Evolutionary conservation across 2,329 filamentous ascomycete genomes (phyloP).

Genomic region (Amauroascus niger): DNA sequence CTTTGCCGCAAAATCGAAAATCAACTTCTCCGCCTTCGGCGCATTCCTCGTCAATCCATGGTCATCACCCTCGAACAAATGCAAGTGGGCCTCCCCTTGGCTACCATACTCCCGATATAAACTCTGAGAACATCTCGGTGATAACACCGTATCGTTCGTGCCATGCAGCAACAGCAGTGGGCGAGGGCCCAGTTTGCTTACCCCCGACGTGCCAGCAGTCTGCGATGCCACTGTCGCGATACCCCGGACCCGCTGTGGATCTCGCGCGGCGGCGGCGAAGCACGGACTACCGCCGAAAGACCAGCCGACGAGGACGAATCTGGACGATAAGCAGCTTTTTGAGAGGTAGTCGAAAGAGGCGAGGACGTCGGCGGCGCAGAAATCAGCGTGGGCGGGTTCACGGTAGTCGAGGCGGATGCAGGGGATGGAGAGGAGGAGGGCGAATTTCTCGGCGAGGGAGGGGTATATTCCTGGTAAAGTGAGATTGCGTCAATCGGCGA

Average conservation of each 20-base stretch:
- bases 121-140: slow-evolving; percentile 27
- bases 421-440: slow-evolving; percentile 31
- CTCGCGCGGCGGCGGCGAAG: slow-evolving; percentile 29
- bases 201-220: slow-evolving; percentile 30
- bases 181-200: slow-evolving; percentile 25
- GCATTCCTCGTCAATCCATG: slow-evolving; percentile 35
- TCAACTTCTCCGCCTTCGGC: slow-evolving; percentile 30
- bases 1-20: slow-evolving; percentile 32
- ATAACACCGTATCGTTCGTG: slow-evolving; percentile 31
- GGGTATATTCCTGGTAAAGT: slow-evolving; percentile 30
- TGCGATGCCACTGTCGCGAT: slow-evolving; percentile 36
- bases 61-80: slow-evolving; percentile 36
- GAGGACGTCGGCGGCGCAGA: slow-evolving; percentile 31
- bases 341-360: slow-evolving; percentile 32
- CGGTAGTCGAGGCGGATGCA: slow-evolving; percentile 37
- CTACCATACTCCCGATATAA: slow-evolving; percentile 32
- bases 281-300: slow-evolving; percentile 37
- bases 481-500: neutral
- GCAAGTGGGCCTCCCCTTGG: slow-evolving; percentile 27
- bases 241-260: slow-evolving; percentile 26
- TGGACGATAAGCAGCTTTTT: slow-evolving; percentile 23
- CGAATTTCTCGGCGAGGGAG: slow-evolving; percentile 35
- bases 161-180: slow-evolving; percentile 35
- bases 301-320: slow-evolving; percentile 38
- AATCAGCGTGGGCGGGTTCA: slow-evolving; percentile 27